Percentiles rank a stretch among this genome's conserved stretches.
These are phyloP conservation scores for Pyrenophora graminea DNA, from an alignment of 2,329 filamentous ascomycete genomes.

Conservation along the genomic window DNA sequence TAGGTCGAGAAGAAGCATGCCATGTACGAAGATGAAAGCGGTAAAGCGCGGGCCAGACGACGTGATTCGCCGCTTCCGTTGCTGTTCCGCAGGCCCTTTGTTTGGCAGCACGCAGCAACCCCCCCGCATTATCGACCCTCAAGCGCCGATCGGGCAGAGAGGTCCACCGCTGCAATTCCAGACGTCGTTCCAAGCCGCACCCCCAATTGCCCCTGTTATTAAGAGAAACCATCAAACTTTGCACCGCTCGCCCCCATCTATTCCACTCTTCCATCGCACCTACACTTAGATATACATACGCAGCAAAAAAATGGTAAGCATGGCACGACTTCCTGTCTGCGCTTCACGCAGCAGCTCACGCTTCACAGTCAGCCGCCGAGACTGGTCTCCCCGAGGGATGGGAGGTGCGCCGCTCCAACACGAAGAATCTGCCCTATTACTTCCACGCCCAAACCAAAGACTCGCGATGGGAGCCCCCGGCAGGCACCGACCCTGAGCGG, in stretches of 20 bases:
- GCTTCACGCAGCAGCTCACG: conserved; percentile 25
- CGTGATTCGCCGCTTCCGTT: conserved; percentile 10
- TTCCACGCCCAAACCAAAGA: conserved; percentile 87
- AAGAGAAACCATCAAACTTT: conserved; percentile 6
- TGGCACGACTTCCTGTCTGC: conserved; percentile 1
- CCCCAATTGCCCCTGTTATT: conserved; percentile 2
- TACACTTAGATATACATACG: not conserved
- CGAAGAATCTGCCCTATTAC: conserved; percentile 98
- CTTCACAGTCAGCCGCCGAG: conserved; percentile 33
- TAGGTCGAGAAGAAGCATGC: not conserved
- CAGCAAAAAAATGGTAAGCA: conserved; percentile 36
- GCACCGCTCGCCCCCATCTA: not conserved
- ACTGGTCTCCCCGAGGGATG: conserved; percentile 79
- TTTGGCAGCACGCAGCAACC: conserved; percentile 8
- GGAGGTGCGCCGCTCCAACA: conserved; percentile 98
- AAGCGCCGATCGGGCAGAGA: conserved; percentile 23
- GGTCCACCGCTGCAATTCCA: conserved; percentile 14
- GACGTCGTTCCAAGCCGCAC: conserved; percentile 13
- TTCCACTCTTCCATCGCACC: not conserved
- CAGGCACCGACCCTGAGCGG: conserved; percentile 85
- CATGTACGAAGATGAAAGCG: not conserved
- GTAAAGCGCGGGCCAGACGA: conserved; percentile 9
- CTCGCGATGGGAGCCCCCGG: conserved; percentile 93
- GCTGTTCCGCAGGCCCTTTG: conserved; percentile 7
- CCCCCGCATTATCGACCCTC: conserved; percentile 27